A percentile compares a stretch with the other conserved stretches of the same genome.
Evolutionary conservation across 73 alveolate genomes (phyloP).

Genomic region (Effrenium voratum): DNA sequence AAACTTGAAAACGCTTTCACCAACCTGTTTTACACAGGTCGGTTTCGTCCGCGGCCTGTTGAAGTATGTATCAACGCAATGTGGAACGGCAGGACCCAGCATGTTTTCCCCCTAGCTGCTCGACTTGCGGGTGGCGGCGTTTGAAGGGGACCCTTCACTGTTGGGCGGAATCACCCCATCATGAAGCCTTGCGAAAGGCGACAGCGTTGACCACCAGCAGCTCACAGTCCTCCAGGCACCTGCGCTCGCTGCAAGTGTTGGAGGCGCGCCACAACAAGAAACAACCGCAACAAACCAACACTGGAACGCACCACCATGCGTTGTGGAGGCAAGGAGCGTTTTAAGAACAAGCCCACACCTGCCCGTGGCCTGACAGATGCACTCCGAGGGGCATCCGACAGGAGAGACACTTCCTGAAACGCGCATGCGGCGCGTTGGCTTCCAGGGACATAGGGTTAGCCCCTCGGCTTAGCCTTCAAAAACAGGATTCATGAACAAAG

Average conservation of each 20-base stretch:
- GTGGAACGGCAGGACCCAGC: no score
- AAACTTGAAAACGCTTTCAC: no score
- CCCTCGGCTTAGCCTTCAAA: not conserved
- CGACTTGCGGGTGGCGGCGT: no score
- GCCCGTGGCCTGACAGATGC: conserved; percentile 13
- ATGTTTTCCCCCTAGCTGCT: no score
- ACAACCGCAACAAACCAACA: no score
- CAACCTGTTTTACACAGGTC: no score
- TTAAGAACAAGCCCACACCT: not conserved
- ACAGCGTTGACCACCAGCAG: conserved; percentile 50
- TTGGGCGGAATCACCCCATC: not conserved
- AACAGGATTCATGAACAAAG: not conserved
- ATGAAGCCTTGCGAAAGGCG: conserved; percentile 33
- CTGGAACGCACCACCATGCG: no score
- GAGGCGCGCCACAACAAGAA: no score
- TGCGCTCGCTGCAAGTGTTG: not conserved
- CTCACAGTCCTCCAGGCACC: conserved; percentile 73
- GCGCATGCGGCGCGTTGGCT: not conserved
- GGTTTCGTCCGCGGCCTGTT: no score
- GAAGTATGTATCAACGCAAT: no score
- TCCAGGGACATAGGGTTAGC: not conserved
- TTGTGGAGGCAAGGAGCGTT: not conserved
- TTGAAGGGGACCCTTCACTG: not conserved
- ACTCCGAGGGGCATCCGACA: conserved; percentile 77
- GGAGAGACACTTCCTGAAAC: conserved; percentile 54